Base-by-base conservation (phyloP, 148 eudicot species). In the Dysphania ambrosioides region DNA sequence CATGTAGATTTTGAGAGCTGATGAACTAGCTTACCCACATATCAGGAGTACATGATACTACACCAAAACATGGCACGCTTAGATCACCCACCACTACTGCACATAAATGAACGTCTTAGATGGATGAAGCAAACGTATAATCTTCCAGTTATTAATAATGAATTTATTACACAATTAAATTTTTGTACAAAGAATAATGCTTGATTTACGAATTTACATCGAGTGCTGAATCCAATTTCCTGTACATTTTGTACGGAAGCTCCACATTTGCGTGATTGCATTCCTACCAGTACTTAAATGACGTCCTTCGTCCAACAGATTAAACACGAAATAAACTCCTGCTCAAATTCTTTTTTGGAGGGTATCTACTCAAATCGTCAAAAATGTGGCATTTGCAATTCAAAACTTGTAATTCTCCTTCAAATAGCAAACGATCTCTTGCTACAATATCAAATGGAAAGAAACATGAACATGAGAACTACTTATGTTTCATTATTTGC, bases 351-450 rank as follows among this genome's bases (percentile, higher is more conserved):
- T 27, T 27, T 53, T 27, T 57, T 7, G n/a, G 5, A n/a, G 61
- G 61, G 61, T 2, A 57, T 24, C 9, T 24, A 57, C 61, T 57
- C 9, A 24, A 9, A 6, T 57, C 10, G 12, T 18, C 69, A 29
- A 73, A 41, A 44, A 29, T 51, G 13, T 29, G 49, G 59, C 58
- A 8, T 53, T 53, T 53, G 1, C 34, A 30, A 4, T 55, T 87
- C 82, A 95, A 76, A 95, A 95, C 78, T 95, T 90, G 87, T 78
- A 74, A 79, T 95, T 95, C 44, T 86, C 85, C 84, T 90, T 92
- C 91, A 95, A 79, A 90, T 88, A 92, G 77, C 79, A 73, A 16
- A 95, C 96, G 36, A 92, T 80, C 85, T 95, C 97, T 92, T 95
- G 99, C 99, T 95, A 96, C 88, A 88, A 77, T 32, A 78, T 34